A percentile compares a stretch with the other conserved stretches of the same genome.
phyloP scores from a whole-genome alignment of 2,329 filamentous ascomycete genomes.

The Paraphoma chrysanthemicola region DNA sequence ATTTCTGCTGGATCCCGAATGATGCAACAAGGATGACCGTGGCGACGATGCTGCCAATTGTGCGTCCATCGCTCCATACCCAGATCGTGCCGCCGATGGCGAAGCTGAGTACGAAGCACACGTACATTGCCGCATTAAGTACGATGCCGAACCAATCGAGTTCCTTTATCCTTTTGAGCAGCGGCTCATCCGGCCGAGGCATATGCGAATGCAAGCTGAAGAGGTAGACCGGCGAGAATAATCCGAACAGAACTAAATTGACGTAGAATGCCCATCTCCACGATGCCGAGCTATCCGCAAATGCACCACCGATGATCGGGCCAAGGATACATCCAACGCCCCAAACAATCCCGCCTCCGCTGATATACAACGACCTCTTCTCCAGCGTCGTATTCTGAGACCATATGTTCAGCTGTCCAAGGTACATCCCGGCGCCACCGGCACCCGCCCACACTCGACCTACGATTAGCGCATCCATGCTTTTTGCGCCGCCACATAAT shows the following conservation, averaged over 20 bases:
- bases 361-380: slow-evolving; percentile 45
- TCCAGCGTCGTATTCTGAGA: slow-evolving; percentile 31
- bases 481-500: slow-evolving; percentile 42
- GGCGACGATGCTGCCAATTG: slow-evolving; percentile 56
- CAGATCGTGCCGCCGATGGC: slow-evolving; percentile 60
- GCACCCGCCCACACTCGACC: slow-evolving; percentile 55
- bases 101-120: slow-evolving; percentile 57
- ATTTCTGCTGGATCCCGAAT: slow-evolving; percentile 57
- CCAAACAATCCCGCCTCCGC: slow-evolving; percentile 45
- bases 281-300: slow-evolving; percentile 17
- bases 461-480: slow-evolving; percentile 43
- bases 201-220: slow-evolving; percentile 12
- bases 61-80: slow-evolving; percentile 53
- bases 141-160: slow-evolving; percentile 50
- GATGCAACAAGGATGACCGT: slow-evolving; percentile 51
- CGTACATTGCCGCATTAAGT: slow-evolving; percentile 53
- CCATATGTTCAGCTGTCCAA: slow-evolving; percentile 40
- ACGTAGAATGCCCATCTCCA: slow-evolving; percentile 55
- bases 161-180: slow-evolving; percentile 2
- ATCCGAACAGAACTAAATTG: slow-evolving; percentile 59
- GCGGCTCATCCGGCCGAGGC: neutral
- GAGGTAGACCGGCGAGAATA: slow-evolving; percentile 45
- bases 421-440: slow-evolving; percentile 52
- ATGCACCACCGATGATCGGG: slow-evolving; percentile 42
- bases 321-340: slow-evolving; percentile 51